Evolutionary conservation across 768 basidiomycete species (phyloP), one percentile per base, ranked within the genome.

Genomic region (Lactarius hatsudake): DNA sequence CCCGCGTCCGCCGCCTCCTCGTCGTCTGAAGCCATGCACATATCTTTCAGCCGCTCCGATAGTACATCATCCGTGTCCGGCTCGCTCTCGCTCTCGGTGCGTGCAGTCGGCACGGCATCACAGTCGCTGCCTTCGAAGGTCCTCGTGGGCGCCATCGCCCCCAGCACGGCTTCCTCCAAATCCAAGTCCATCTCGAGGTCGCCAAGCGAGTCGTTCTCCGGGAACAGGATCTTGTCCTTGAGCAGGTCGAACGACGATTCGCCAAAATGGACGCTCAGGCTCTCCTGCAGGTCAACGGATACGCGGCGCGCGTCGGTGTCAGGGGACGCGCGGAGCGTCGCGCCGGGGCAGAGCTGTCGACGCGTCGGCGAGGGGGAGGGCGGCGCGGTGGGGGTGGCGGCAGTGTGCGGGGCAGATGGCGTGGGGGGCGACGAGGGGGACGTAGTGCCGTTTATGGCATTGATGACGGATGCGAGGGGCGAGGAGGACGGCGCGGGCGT

Each of bases 401-500:
- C 59, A 1, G 69, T 70, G 7, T 38, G 60, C 2, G 70, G 70
- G 0, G 69, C 62, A 23, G 56, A 69, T 8, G 62, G 54, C 17
- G 69, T 61, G 15, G 54, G 32, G 1, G 53, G 57, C 1, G 64
- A 48, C 3, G 68, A 62, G 5, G 61, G 56, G 2, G 68, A 59
- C 8, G 61, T 40, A 12, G 64, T 57, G 32, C 68, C 64, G 2
- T 71, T 71, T 43, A 71, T 71, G 17, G 70, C 61, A 6, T 71
- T 71, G 38, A 71, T 71, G 64, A 71, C 70, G 10, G 68, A 70
- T 4, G 65, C 65, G 51, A 70, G 70, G 18, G 68, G 70, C 26
- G 70, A 64, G 61, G 73, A 66, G 61, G 73, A 13, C 67, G 75
- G 64, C 73, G 67, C 68, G 30, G 70, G 66, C 13, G 77, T 72